phyloP scores from a whole-genome alignment of 2,329 filamentous ascomycete genomes.

The Cytospora piceicola region DNA sequence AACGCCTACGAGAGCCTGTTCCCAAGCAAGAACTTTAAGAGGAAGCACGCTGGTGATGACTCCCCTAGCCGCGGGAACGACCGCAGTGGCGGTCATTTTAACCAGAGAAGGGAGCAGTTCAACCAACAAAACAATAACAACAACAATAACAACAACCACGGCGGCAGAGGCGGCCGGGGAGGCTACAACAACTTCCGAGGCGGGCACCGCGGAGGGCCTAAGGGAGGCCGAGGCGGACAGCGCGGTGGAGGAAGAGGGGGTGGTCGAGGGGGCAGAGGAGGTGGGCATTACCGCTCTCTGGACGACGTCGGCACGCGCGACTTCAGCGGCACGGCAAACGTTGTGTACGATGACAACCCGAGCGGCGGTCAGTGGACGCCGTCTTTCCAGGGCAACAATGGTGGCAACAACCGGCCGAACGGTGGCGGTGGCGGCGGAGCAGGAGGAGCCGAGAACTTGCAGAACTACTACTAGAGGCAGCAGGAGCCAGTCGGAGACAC shows the following conservation, averaged over 20 bases:
- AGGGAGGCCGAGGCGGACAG: constrained; percentile 33
- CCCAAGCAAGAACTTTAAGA: constrained; percentile 62
- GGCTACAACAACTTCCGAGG: constrained; percentile 45
- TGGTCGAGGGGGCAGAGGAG: constrained; percentile 54
- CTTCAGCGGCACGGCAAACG: constrained; percentile 39
- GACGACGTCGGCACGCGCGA: constrained; percentile 63
- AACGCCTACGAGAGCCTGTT: constrained; percentile 67
- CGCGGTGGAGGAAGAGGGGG: constrained; percentile 41
- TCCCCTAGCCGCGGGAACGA: constrained; percentile 9
- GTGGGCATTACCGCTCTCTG: constrained; percentile 65
- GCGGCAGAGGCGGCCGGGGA: constrained; percentile 43
- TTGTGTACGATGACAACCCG: constrained; percentile 26
- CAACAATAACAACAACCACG: constrained; percentile 31
- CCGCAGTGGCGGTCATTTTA: constrained; percentile 33
- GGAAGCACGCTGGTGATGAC: constrained; percentile 64
- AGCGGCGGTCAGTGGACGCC: constrained; percentile 12
- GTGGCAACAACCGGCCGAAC: constrained; percentile 10
- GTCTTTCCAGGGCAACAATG: constrained; percentile 5
- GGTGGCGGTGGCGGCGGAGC: constrained; percentile 22
- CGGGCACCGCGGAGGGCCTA: constrained; percentile 45
- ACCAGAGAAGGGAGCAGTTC: constrained; percentile 36
- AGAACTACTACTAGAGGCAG: constrained; percentile 30
- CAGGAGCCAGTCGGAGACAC: neutral
- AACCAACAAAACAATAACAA: constrained; percentile 31
- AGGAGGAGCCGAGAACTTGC: constrained; percentile 24